Evolutionary conservation across 805 yeast genomes (phyloP).

Genomic region (Candida endomychidarum): DNA sequence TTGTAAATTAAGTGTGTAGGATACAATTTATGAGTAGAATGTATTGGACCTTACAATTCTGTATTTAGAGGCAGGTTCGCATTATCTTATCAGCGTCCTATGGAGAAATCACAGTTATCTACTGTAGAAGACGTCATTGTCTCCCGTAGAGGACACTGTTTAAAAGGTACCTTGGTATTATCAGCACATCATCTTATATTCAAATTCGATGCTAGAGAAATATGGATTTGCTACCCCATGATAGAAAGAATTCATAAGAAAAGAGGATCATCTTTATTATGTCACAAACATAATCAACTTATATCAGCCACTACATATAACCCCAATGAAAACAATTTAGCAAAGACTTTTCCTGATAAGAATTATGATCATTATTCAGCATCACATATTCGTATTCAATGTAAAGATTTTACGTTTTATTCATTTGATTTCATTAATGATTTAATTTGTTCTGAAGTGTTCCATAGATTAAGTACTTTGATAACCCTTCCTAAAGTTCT

Average conservation of each 20-base stretch:
- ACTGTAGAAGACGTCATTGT: constrained; percentile 40
- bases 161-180: constrained; percentile 37
- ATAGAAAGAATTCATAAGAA: constrained; percentile 59
- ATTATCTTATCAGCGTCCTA: constrained; percentile 10
- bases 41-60: not conserved
- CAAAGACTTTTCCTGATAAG: constrained; percentile 12
- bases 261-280: constrained; percentile 51
- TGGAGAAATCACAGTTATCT: constrained; percentile 28
- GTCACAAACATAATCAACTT: constrained; percentile 14
- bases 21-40: not conserved
- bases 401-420: constrained; percentile 82
- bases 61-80: too few relatives aligned
- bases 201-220: constrained; percentile 47
- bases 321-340: constrained; percentile 9
- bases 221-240: constrained; percentile 92
- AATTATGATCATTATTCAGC: constrained; percentile 37
- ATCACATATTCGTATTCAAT: constrained; percentile 65
- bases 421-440: constrained; percentile 71
- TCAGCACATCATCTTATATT: constrained; percentile 41
- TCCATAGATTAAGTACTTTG: constrained; percentile 64
- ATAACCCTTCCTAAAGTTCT: constrained; percentile 54
- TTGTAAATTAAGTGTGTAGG: not conserved
- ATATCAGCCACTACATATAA: constrained; percentile 2
- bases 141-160: constrained; percentile 37
- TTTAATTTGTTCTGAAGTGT: constrained; percentile 64